Conservation (phyloP, 768 basidiomycete species). For the Kondoa subrosea region DNA sequence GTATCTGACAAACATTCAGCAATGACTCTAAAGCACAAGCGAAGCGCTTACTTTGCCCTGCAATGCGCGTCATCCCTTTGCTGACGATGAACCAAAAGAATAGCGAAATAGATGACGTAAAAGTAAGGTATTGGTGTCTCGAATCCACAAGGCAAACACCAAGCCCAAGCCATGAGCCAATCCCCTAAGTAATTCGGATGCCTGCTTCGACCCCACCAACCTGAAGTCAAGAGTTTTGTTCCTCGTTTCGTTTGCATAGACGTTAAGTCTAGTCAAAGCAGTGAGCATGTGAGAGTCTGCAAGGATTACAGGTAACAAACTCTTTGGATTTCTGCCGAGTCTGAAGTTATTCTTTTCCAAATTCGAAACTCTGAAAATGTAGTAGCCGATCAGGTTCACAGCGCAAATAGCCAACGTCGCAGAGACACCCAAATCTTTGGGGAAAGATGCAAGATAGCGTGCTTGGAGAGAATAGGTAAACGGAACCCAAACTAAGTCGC, state of each 20-base stretch:
- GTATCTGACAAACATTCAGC: slow-evolving; percentile 42
- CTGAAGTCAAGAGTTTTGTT: slow-evolving; percentile 75
- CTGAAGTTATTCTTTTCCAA: slow-evolving; percentile 91
- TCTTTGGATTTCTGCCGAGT: slow-evolving; percentile 83
- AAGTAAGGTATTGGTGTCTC: slow-evolving; percentile 89
- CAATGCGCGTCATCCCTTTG: slow-evolving; percentile 81
- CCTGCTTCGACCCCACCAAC: slow-evolving; percentile 90
- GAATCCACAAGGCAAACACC: slow-evolving; percentile 86
- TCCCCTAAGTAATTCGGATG: slow-evolving; percentile 62
- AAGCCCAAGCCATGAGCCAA: slow-evolving; percentile 29
- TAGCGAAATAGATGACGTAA: slow-evolving; percentile 71
- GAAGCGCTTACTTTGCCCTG: slow-evolving; percentile 51
- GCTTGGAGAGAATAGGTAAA: slow-evolving; percentile 73
- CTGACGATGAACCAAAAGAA: slow-evolving; percentile 81
- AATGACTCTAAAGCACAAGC: slow-evolving; percentile 3
- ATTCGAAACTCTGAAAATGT: slow-evolving; percentile 76
- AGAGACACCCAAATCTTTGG: slow-evolving; percentile 53
- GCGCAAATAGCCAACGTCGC: slow-evolving; percentile 45
- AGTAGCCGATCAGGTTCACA: slow-evolving; percentile 59
- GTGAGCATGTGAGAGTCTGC: background rate
- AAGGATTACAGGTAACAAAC: slow-evolving; percentile 35
- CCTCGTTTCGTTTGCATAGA: slow-evolving; percentile 69
- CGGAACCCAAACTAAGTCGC: slow-evolving; percentile 14
- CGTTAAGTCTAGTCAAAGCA: slow-evolving; percentile 44
- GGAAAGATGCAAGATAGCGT: slow-evolving; percentile 81